Evolutionary conservation across 2,329 filamentous ascomycete genomes (phyloP), one percentile per base, ranked within the genome.

Genomic region (Neospermospora avenae): DNA sequence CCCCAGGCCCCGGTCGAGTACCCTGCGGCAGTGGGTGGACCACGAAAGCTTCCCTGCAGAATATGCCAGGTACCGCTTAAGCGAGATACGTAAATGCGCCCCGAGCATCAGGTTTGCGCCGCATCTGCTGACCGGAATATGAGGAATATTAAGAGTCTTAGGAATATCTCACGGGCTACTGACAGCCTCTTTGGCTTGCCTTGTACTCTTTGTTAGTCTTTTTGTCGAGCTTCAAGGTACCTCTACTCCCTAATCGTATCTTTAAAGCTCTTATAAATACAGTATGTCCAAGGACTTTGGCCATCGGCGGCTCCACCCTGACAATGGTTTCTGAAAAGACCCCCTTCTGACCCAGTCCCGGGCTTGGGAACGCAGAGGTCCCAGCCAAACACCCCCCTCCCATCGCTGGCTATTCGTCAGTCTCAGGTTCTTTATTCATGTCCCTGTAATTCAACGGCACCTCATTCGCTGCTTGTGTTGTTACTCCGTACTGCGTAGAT

Each of bases 71-170:
- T n/a, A 22, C 54, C 55, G 22, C 31, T 51, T 57, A 60, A 62
- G 54, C 64, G 59, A 61, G 42, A 41, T 57, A 28, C 11, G 28
- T 10, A 31, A 31, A 44, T 41, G 34, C 48, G 31, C 49, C 41
- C 28, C 52, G 48, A 57, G 34, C 53, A 37, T 63, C 56, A 63
- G 64, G 59, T 60, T 45, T 34, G 11, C 22, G 28, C 18, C 55
- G 57, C 55, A 59, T 46, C 20, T 18, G 16, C 14, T 42, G 39
- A 20, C 39, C 39, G n/a, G n/a, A n/a, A n/a, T n/a, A n/a, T n/a
- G n/a, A n/a, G n/a, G n/a, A n/a, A n/a, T n/a, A n/a, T n/a, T n/a
- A n/a, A n/a, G n/a, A n/a, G n/a, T n/a, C n/a, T 42, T 13, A 8
- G 3, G 18, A 11, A n/a, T n/a, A n/a, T 41, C 4, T 41, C n/a